Evolutionary conservation across 2,329 filamentous ascomycete genomes (phyloP), one percentile per base, ranked within the genome.

Genomic region (Blumeriella jaapii): DNA sequence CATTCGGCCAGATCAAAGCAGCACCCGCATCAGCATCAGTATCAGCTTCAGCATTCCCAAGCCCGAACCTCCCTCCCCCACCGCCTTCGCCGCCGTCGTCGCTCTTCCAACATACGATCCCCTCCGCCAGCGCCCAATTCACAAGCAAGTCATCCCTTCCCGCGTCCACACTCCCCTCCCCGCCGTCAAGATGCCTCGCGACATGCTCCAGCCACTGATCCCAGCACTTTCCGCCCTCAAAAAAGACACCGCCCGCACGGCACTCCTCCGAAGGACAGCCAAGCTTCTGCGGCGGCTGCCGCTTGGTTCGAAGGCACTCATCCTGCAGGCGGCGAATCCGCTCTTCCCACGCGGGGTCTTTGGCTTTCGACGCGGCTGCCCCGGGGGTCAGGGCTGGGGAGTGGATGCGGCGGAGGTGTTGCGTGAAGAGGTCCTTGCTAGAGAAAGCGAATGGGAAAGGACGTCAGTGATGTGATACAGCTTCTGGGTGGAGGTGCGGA

Each of bases 351-450:
- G 4, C 12, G 9, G 22, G 10, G 12, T 24, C 22, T 61, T 9
- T 65, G 62, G 4, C 63, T 61, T 31, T 81, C 25, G 10, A 53
- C 43, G 50, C 18, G 5, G 12, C 19, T 17, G 19, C 16, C 19
- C 39, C 59, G 59, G 16, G 56, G 49, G 37, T 58, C 54, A 29
- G 61, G 48, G 2, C 57, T 11, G 43, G 66, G 56, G 0, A 71
- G 54, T 95, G 87, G 83, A 93, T 93, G 29, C 89, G 79, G 5
- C 83, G 72, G 2, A 89, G 68, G 53, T 95, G 89, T 52, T 93
- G 85, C 0, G 80, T 84, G 61, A 87, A 94, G 7, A 95, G 71
- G 52, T 95, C 87, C 55, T 93, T 93, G 51, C n/a, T n/a, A n/a
- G n/a, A n/a, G n/a, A n/a, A n/a, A n/a, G n/a, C n/a, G n/a, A n/a